Conservation (phyloP, 2,329 filamentous ascomycete species). For the Ascochyta clinopodiicola region DNA sequence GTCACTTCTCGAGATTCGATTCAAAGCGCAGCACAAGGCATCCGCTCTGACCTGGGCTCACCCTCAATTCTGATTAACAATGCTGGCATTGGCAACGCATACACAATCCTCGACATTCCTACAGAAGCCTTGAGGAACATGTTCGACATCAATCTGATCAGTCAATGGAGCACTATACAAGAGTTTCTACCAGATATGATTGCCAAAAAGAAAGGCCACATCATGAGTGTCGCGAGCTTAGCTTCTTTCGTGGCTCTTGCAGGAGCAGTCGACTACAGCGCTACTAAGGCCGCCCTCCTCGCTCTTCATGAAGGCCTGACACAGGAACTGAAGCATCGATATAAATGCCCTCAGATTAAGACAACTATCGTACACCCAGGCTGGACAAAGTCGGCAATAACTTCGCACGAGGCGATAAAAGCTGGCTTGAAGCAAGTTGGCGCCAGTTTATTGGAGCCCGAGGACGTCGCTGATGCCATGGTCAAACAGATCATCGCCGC, state of each 20-base stretch:
- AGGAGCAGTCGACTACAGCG: constrained; percentile 44
- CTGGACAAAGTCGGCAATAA: constrained; percentile 51
- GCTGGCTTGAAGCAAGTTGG: constrained; percentile 41
- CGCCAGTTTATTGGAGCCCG: constrained; percentile 46
- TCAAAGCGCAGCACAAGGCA: constrained; percentile 35
- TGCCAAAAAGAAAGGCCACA: constrained; percentile 45
- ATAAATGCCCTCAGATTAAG: constrained; percentile 53
- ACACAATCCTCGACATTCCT: constrained; percentile 41
- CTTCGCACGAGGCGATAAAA: constrained; percentile 34
- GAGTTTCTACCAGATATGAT: constrained; percentile 49
- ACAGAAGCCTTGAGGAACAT: constrained; percentile 33
- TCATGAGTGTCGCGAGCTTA: constrained; percentile 46
- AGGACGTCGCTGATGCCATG: constrained; percentile 52
- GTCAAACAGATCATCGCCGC: constrained; percentile 53
- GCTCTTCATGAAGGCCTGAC: constrained; percentile 47
- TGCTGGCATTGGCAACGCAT: constrained; percentile 45
- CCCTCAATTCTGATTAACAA: constrained; percentile 49
- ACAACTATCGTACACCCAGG: constrained; percentile 53
- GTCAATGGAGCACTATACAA: constrained; percentile 47
- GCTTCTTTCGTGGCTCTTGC: constrained; percentile 43
- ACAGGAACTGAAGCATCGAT: constrained; percentile 51
- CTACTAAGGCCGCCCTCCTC: constrained; percentile 43
- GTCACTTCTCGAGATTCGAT: constrained; percentile 41
- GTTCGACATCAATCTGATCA: constrained; percentile 46
- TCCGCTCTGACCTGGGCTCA: constrained; percentile 42